Evolutionary conservation across 1,284 basidiomycete genomes (phyloP).

Genomic region (Microbotryum scabiosae): DNA sequence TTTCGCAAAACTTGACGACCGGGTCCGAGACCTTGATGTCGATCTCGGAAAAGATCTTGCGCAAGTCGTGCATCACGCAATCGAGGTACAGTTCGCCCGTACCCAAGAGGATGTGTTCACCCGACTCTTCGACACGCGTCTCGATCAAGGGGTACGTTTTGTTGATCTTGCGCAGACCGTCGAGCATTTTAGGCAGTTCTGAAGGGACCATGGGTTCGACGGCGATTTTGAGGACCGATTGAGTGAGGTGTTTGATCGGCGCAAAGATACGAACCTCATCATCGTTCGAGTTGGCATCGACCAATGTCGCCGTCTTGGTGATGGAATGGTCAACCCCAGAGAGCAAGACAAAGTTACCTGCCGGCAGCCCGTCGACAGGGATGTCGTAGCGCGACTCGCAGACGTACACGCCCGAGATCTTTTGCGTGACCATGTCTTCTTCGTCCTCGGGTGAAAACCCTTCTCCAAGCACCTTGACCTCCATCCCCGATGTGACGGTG

Average conservation of each 20-base stretch:
- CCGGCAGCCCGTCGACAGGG: slow-evolving; percentile 74
- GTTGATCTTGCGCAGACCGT: slow-evolving; percentile 91
- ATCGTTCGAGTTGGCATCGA: slow-evolving; percentile 49
- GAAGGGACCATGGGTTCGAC: slow-evolving; percentile 97
- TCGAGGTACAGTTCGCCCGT: slow-evolving; percentile 97
- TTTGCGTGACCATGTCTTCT: slow-evolving; percentile 89
- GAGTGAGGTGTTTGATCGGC: slow-evolving; percentile 90
- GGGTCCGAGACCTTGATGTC: slow-evolving; percentile 99
- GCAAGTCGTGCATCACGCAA: slow-evolving; percentile 91
- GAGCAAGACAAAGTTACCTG: slow-evolving; percentile 86
- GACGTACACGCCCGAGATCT: slow-evolving; percentile 80
- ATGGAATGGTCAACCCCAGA: slow-evolving; percentile 91
- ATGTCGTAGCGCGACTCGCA: slow-evolving; percentile 89
- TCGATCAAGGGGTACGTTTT: slow-evolving; percentile 90
- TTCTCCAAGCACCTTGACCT: slow-evolving; percentile 93
- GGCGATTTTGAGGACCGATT: slow-evolving; percentile 95
- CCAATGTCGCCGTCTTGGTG: slow-evolving; percentile 86
- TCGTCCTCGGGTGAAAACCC: slow-evolving; percentile 96
- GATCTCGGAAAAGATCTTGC: slow-evolving; percentile 88
- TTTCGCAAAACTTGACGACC: slow-evolving; percentile 96
- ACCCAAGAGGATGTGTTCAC: slow-evolving; percentile 93
- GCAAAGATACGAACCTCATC: slow-evolving; percentile 84
- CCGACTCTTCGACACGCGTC: slow-evolving; percentile 97
- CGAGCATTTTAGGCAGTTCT: slow-evolving; percentile 96
- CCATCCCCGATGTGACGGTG: slow-evolving; percentile 69